Evolutionary conservation across 139 green algal species (phyloP).

Genomic region (Klebsormidium nitens): DNA sequence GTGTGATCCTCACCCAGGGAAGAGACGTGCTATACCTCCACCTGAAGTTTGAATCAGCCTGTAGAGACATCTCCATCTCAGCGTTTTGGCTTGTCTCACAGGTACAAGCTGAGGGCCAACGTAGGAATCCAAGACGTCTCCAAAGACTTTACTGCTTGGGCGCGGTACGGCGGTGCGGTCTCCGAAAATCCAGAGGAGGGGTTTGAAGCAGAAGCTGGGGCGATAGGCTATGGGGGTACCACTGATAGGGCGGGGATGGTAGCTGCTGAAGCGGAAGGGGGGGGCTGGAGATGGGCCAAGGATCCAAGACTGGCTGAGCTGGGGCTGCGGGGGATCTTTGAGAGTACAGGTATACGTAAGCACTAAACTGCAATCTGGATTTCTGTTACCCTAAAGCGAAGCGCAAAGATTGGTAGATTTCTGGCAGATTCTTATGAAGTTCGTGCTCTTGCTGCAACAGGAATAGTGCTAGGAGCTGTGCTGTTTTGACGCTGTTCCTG

Average conservation of each 20-base stretch:
- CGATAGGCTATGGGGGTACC: constrained; percentile 17
- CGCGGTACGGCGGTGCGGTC: constrained; percentile 36
- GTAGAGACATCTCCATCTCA: too few relatives aligned
- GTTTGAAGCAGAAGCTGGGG: constrained; percentile 12
- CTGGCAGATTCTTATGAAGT: not conserved
- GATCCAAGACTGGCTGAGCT: constrained; percentile 62
- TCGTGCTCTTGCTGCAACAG: not conserved
- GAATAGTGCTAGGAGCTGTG: not conserved
- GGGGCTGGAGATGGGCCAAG: constrained; percentile 42
- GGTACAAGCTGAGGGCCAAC: constrained; percentile 68
- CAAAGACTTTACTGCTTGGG: constrained; percentile 47
- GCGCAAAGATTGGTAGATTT: not conserved
- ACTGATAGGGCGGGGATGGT: constrained; percentile 2
- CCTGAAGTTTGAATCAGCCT: too few relatives aligned
- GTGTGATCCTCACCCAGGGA: too few relatives aligned
- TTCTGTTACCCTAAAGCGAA: not conserved
- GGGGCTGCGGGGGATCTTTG: constrained; percentile 56
- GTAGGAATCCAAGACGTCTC: constrained; percentile 62
- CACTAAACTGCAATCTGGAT: constrained; percentile 1
- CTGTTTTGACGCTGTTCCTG: not conserved
- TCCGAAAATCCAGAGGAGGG: not conserved
- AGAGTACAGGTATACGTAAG: not conserved
- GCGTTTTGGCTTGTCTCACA: too few relatives aligned
- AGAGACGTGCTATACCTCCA: too few relatives aligned
- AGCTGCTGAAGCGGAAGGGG: not conserved